Percentiles rank a stretch among this genome's conserved stretches.
Conservation (phyloP, 768 basidiomycete genomes). For the Boletus fagicola region DNA sequence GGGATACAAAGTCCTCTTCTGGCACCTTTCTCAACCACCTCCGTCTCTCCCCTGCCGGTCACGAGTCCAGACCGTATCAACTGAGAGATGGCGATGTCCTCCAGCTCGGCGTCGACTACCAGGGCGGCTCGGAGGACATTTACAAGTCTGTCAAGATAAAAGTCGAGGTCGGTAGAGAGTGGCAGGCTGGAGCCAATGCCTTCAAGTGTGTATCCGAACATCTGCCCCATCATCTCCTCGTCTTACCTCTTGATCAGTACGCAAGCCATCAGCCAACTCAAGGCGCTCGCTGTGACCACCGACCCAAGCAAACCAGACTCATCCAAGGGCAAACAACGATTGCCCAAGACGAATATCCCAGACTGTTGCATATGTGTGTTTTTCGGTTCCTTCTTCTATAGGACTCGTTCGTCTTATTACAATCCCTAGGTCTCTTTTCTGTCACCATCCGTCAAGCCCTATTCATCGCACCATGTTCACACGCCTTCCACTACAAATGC, state of each 20-base stretch:
- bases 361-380: slow-evolving; percentile 93
- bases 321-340: slow-evolving; percentile 24
- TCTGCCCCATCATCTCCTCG: neutral
- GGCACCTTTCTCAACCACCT: slow-evolving; percentile 98
- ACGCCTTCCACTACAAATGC: slow-evolving; percentile 96
- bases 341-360: slow-evolving; percentile 49
- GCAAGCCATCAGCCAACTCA: slow-evolving; percentile 78
- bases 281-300: slow-evolving; percentile 53
- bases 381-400: neutral
- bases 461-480: slow-evolving; percentile 97
- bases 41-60: slow-evolving; percentile 77
- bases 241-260: slow-evolving; percentile 42
- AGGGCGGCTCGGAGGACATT: slow-evolving; percentile 95
- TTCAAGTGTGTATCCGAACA: slow-evolving; percentile 64
- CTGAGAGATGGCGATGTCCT: slow-evolving; percentile 93
- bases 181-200: slow-evolving; percentile 84
- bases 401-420: neutral
- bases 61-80: slow-evolving; percentile 71
- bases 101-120: slow-evolving; percentile 96
- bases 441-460: slow-evolving; percentile 94
- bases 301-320: slow-evolving; percentile 18
- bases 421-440: slow-evolving; percentile 59
- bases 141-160: slow-evolving; percentile 97
- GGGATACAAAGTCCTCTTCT: slow-evolving; percentile 84
- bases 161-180: slow-evolving; percentile 85